Percentiles rank a stretch among this genome's conserved stretches.
These are phyloP conservation scores for Zasmidium angulare DNA, from an alignment of 2,329 filamentous ascomycete species.

Conservation along the genomic window DNA sequence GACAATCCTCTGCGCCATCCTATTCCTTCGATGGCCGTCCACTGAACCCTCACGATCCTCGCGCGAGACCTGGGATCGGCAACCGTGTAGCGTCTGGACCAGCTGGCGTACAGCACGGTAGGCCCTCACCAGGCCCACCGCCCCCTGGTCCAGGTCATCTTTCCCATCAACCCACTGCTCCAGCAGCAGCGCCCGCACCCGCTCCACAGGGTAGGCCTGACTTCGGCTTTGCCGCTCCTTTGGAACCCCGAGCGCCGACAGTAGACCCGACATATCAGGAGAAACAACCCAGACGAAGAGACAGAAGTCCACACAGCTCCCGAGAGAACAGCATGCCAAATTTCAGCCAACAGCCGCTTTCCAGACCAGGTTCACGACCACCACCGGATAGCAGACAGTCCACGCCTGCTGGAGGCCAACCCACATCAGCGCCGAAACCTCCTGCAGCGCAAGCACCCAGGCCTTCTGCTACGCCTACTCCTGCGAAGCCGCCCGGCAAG, in stretches of 20 bases:
- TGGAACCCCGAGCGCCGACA: conserved; percentile 40
- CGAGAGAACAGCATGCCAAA: conserved; percentile 22
- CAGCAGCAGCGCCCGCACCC: conserved; percentile 7
- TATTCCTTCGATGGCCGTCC: conserved; percentile 13
- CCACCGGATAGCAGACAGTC: conserved; percentile 8
- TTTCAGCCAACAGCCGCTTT: conserved; percentile 15
- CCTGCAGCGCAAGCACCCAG: conserved; percentile 23
- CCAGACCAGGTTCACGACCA: conserved; percentile 18
- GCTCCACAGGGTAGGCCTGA: conserved; percentile 31
- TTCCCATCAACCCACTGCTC: conserved; percentile 21
- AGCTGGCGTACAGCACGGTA: conserved; percentile 21
- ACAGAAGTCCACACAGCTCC: not conserved
- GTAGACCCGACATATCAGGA: conserved; percentile 20
- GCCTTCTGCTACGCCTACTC: conserved; percentile 29
- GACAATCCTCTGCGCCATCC: conserved; percentile 16
- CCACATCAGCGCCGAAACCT: conserved; percentile 12
- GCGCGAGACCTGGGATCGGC: conserved; percentile 19
- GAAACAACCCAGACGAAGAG: conserved; percentile 5
- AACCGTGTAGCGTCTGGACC: conserved; percentile 36
- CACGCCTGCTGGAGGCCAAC: conserved; percentile 6
- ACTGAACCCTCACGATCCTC: conserved; percentile 20
- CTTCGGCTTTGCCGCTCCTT: conserved; percentile 44
- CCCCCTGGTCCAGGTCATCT: conserved; percentile 20
- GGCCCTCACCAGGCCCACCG: conserved; percentile 8
- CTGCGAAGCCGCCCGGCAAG: conserved; percentile 56